A percentile compares a stretch with the other conserved stretches of the same genome.
Evolutionary conservation across 192 early-diverging fungal species (phyloP).

Genomic region (Entomortierella beljakovae): DNA sequence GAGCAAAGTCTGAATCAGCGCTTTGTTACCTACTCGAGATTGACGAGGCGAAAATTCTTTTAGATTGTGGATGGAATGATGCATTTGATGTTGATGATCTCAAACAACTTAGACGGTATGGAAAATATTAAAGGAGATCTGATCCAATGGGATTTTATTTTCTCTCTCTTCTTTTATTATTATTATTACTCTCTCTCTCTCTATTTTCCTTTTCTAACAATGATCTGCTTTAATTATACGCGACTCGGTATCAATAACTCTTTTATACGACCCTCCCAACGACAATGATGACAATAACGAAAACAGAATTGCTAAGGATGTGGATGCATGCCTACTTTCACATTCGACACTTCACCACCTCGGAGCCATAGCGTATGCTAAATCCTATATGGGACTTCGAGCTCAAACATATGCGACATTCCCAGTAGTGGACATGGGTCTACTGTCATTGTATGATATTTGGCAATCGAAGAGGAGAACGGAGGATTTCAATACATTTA

Average conservation of each 20-base stretch:
- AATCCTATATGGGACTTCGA: constrained; percentile 77
- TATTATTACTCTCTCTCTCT: neutral
- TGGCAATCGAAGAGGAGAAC: constrained; percentile 74
- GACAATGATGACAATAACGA: neutral
- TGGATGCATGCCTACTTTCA: constrained; percentile 90
- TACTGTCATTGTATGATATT: constrained; percentile 84
- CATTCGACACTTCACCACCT: constrained; percentile 92
- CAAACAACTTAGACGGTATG: constrained; percentile 31
- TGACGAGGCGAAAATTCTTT: constrained; percentile 88
- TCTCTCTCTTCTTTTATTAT: neutral
- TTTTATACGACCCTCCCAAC: neutral
- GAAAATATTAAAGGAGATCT: neutral
- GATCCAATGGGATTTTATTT: neutral
- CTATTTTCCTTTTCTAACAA: neutral
- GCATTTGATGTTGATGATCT: constrained; percentile 79
- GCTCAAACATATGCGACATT: constrained; percentile 92
- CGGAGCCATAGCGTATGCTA: constrained; percentile 88
- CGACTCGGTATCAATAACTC: neutral
- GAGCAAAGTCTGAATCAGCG: constrained; percentile 85
- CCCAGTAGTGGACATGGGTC: constrained; percentile 94
- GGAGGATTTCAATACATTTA: constrained; percentile 82
- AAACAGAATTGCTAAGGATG: constrained; percentile 83
- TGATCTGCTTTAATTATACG: neutral
- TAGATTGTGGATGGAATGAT: constrained; percentile 96
- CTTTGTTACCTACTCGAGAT: constrained; percentile 94